These are phyloP conservation scores for Botrytis fragariae DNA, from an alignment of 2,329 filamentous ascomycete species.

Conservation along the genomic window DNA sequence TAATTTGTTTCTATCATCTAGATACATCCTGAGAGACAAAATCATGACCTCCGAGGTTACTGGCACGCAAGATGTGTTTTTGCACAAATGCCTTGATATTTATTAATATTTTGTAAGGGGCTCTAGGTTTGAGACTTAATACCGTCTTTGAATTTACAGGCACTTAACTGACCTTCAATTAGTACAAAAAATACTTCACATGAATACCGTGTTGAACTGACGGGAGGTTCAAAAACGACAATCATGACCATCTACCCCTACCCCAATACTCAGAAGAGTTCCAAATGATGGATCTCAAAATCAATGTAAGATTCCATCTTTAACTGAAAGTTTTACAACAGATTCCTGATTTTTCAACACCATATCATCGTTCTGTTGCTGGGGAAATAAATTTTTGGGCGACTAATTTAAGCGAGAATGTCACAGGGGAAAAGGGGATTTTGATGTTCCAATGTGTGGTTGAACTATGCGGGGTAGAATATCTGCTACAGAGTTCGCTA, in stretches of 20 bases:
- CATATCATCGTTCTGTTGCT: neutral
- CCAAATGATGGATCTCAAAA: neutral
- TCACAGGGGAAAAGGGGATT: neutral
- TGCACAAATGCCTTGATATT: neutral
- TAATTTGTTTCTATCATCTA: neutral
- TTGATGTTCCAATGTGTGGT: neutral
- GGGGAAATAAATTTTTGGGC: neutral
- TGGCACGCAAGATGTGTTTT: neutral
- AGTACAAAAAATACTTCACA: neutral
- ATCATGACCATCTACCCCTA: no score
- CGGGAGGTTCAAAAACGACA: neutral
- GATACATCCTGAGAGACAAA: no score
- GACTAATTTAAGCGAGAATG: neutral
- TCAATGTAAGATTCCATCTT: neutral
- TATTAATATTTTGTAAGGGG: neutral
- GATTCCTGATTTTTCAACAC: neutral
- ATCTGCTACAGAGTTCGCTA: neutral
- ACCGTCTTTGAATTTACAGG: neutral
- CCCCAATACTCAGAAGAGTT: no score
- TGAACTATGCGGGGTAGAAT: neutral
- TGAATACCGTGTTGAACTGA: neutral
- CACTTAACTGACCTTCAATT: neutral
- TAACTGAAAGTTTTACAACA: no score
- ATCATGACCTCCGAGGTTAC: neutral
- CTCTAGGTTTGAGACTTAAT: no score